A percentile compares a stretch with the other conserved stretches of the same genome.
Conservation (phyloP, 441 rosid species). For the Populus hybrid region DNA sequence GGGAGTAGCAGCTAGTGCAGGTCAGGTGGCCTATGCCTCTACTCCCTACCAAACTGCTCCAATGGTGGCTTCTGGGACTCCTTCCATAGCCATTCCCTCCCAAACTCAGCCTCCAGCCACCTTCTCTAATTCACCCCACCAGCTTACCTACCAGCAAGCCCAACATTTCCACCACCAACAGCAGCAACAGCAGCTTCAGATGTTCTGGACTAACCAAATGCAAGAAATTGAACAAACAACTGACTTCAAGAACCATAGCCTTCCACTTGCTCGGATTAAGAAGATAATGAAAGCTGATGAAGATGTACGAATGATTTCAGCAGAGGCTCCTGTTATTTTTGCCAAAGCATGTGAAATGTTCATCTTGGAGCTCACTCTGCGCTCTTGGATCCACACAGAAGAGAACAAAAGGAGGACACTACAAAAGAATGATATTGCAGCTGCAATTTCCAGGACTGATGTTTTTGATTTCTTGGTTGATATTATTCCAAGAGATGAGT, state of each 20-base stretch:
- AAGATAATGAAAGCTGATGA: slow-evolving; percentile 96
- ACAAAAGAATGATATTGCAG: slow-evolving; percentile 88
- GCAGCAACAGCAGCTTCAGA: slow-evolving; percentile 78
- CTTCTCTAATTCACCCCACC: slow-evolving; percentile 50
- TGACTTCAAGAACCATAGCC: slow-evolving; percentile 86
- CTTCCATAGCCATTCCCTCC: slow-evolving; percentile 38
- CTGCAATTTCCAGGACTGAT: slow-evolving; percentile 82
- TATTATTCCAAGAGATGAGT: slow-evolving; percentile 78
- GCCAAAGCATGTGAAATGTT: slow-evolving; percentile 95
- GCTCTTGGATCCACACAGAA: slow-evolving; percentile 92
- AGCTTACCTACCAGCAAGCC: slow-evolving; percentile 69
- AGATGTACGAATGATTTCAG: slow-evolving; percentile 89
- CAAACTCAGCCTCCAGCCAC: slow-evolving; percentile 40
- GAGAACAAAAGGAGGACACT: slow-evolving; percentile 87
- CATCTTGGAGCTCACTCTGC: slow-evolving; percentile 74
- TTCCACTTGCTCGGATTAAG: slow-evolving; percentile 86
- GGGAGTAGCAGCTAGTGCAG: slow-evolving; percentile 40
- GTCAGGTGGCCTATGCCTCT: slow-evolving; percentile 41
- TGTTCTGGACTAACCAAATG: slow-evolving; percentile 85
- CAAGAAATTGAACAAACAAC: slow-evolving; percentile 71
- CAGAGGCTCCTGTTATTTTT: slow-evolving; percentile 27
- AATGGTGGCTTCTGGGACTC: slow-evolving; percentile 45
- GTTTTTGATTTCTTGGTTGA: slow-evolving; percentile 89
- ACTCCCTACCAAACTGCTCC: slow-evolving; percentile 47
- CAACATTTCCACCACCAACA: slow-evolving; percentile 76